Conservation (phyloP, 192 early-diverging fungal genomes). For the Rhizophagus clarus region DNA sequence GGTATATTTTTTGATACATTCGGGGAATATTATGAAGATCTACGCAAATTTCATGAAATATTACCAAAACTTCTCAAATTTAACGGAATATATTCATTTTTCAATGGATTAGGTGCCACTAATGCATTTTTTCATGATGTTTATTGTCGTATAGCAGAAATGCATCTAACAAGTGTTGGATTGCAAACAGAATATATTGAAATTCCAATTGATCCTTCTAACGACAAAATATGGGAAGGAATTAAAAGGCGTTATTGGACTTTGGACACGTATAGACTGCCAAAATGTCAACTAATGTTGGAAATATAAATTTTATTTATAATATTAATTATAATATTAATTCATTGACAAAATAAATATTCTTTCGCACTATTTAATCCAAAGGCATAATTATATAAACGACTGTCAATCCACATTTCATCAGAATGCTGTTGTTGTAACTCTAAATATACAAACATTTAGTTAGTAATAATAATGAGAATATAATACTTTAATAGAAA, state of each 20-base stretch:
- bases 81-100: slow-evolving; percentile 88
- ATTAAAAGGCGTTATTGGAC: slow-evolving; percentile 78
- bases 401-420: slow-evolving; percentile 27
- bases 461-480: neutral
- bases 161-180: slow-evolving; percentile 81
- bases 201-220: slow-evolving; percentile 71
- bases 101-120: slow-evolving; percentile 92
- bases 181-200: slow-evolving; percentile 73
- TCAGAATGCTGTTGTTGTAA: slow-evolving; percentile 1
- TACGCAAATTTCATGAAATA: slow-evolving; percentile 69
- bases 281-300: slow-evolving; percentile 60
- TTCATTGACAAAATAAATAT: neutral
- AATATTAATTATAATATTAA: too few species aligned
- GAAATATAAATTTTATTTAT: neutral
- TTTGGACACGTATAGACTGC: slow-evolving; percentile 73
- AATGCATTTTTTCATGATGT: slow-evolving; percentile 98
- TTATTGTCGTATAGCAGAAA: slow-evolving; percentile 80
- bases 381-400: slow-evolving; percentile 27
- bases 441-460: neutral
- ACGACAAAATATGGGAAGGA: slow-evolving; percentile 88
- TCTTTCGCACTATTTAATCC: slow-evolving; percentile 21
- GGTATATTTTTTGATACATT: slow-evolving; percentile 96
- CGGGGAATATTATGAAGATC: slow-evolving; percentile 91
- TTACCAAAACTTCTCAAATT: slow-evolving; percentile 73
- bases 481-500: neutral